phyloP scores from a whole-genome alignment of 2,329 filamentous ascomycete genomes.

The Fusarium pininemorale region DNA sequence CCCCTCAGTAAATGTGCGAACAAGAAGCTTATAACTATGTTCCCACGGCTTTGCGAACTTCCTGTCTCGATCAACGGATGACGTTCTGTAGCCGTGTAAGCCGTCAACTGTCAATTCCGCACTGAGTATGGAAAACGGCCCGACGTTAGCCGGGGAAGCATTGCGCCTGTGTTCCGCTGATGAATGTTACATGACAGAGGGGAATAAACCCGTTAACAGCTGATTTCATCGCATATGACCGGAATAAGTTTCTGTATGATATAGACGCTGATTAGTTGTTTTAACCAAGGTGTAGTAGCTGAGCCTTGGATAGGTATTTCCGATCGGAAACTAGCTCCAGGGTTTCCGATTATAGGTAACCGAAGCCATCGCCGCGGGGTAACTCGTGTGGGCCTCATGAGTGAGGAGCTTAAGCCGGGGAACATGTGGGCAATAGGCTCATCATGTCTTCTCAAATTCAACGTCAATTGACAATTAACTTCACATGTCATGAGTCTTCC shows the following conservation, averaged over 20 bases:
- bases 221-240: constrained; percentile 15
- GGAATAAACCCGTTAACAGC: neutral
- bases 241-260: neutral
- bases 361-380: constrained; percentile 17
- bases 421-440: neutral
- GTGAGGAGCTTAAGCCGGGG: neutral
- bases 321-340: neutral
- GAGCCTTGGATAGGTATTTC: neutral
- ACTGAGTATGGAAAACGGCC: constrained; percentile 35
- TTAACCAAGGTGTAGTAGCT: neutral
- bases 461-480: neutral
- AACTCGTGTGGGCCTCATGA: constrained; percentile 4
- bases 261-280: neutral
- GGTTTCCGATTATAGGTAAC: neutral
- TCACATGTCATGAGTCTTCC: neutral
- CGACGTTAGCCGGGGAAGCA: constrained; percentile 43
- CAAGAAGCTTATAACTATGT: constrained; percentile 36
- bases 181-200: neutral
- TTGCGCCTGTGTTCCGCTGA: constrained; percentile 37
- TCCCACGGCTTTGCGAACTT: constrained; percentile 17
- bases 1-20: constrained; percentile 7
- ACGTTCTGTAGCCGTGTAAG: constrained; percentile 36
- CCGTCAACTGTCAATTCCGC: constrained; percentile 40
- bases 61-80: constrained; percentile 28
- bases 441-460: neutral